Evolutionary conservation across 1,284 basidiomycete species (phyloP).

Genomic region (Ganoderma multipileum): DNA sequence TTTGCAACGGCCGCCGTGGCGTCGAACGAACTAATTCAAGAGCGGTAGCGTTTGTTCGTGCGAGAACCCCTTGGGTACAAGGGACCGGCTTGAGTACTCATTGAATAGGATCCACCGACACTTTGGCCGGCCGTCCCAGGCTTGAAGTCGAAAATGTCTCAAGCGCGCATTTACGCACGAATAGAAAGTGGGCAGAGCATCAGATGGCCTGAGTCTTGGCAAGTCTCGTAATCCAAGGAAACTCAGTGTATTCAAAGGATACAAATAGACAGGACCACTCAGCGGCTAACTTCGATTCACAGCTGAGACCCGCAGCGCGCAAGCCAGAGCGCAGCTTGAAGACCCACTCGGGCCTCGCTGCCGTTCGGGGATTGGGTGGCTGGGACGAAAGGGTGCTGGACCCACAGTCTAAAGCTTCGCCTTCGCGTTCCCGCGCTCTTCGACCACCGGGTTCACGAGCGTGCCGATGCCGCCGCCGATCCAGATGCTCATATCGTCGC

Average conservation of each 20-base stretch:
- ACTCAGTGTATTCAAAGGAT: constrained; percentile 9
- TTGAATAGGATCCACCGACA: neutral
- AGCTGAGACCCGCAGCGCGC: neutral
- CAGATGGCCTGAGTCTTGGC: neutral
- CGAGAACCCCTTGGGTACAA: neutral
- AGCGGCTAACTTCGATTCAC: constrained; percentile 11
- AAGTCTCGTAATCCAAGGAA: neutral
- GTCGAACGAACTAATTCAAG: neutral
- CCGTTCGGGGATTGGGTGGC: neutral
- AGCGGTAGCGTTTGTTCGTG: neutral
- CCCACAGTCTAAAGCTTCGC: constrained; percentile 48
- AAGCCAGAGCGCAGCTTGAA: neutral
- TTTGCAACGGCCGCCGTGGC: neutral
- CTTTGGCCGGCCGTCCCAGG: neutral
- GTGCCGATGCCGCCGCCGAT: constrained; percentile 74
- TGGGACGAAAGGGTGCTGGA: neutral
- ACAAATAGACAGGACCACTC: constrained; percentile 14
- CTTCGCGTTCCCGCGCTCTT: constrained; percentile 54
- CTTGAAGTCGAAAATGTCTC: neutral
- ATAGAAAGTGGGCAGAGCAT: neutral
- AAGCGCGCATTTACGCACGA: neutral
- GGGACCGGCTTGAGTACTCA: neutral
- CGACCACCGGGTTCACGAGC: constrained; percentile 74
- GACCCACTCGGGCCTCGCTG: neutral
- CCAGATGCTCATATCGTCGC: constrained; percentile 76